Evolutionary conservation across 495 filamentous ascomycete species (phyloP).

Genomic region (Penicillium odoratum): DNA sequence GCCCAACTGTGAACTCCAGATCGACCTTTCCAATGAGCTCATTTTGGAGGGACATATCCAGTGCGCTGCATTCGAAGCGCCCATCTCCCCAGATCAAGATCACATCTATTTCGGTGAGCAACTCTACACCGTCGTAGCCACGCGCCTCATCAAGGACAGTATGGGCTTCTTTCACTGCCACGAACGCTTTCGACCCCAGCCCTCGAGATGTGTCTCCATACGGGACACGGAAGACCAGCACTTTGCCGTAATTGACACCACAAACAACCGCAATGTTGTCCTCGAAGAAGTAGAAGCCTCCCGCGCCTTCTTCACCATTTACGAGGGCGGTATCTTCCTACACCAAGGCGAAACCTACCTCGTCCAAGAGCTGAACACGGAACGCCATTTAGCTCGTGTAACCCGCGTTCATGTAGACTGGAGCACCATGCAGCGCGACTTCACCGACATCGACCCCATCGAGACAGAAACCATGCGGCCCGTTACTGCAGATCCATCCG

Average conservation of each 20-base stretch:
- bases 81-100: conserved; percentile 77
- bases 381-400: conserved; percentile 72
- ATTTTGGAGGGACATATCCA: conserved; percentile 93
- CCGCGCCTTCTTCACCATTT: conserved; percentile 91
- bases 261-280: conserved; percentile 75
- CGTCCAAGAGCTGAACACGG: conserved; percentile 82
- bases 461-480: conserved; percentile 81
- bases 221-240: conserved; percentile 90
- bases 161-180: conserved; percentile 87
- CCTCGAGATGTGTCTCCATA: conserved; percentile 81
- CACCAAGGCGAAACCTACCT: conserved; percentile 93
- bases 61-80: conserved; percentile 94
- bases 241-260: conserved; percentile 90
- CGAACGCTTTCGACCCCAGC: conserved; percentile 81
- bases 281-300: conserved; percentile 96
- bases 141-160: conserved; percentile 70
- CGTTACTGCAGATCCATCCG: conserved; percentile 47
- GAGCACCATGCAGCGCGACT: conserved; percentile 92
- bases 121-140: conserved; percentile 68
- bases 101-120: conserved; percentile 75
- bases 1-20: conserved; percentile 83
- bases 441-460: conserved; percentile 89
- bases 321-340: conserved; percentile 96
- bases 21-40: conserved; percentile 88
- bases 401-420: conserved; percentile 88